A percentile compares a stretch with the other conserved stretches of the same genome.
Evolutionary conservation across 164 flowering plant genomes (phyloP).

Genomic region (Aristolochia californica): DNA sequence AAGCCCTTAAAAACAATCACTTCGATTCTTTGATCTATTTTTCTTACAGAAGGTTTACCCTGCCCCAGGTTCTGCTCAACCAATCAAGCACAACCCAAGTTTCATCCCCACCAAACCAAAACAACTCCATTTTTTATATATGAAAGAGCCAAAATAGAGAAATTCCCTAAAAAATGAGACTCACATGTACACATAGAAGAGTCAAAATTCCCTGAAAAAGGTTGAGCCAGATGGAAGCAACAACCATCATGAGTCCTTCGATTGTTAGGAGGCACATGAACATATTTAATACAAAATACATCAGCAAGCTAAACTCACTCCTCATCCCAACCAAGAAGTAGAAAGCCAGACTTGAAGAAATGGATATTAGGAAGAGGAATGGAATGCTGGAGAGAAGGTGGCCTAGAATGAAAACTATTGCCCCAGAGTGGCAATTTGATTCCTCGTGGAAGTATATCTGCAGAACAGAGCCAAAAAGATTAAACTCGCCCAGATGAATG

Average conservation of each 20-base stretch:
- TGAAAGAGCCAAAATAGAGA: no score
- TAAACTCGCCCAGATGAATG: background rate
- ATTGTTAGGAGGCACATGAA: slow-evolving; percentile 84
- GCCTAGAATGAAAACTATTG: slow-evolving; percentile 71
- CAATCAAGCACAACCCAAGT: no score
- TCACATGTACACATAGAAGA: slow-evolving; percentile 54
- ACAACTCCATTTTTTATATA: no score
- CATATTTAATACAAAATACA: slow-evolving; percentile 88
- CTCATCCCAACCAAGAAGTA: no score
- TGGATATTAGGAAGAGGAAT: slow-evolving; percentile 86
- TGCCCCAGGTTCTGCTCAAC: no score
- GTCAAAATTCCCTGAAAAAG: slow-evolving; percentile 60
- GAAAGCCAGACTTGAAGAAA: no score
- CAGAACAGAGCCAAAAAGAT: background rate
- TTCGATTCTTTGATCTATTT: no score
- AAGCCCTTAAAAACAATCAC: no score
- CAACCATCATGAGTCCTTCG: slow-evolving; percentile 75
- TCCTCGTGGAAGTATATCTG: slow-evolving; percentile 72
- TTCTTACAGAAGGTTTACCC: no score
- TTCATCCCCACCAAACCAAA: no score
- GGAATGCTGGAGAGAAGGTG: slow-evolving; percentile 61
- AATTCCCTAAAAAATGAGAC: slow-evolving; percentile 11
- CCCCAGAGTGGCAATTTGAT: slow-evolving; percentile 74
- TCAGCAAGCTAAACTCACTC: slow-evolving; percentile 72
- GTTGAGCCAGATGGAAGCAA: slow-evolving; percentile 56